Evolutionary conservation across 129 eudicot genomes (phyloP).

Genomic region (Solidago caesia): DNA sequence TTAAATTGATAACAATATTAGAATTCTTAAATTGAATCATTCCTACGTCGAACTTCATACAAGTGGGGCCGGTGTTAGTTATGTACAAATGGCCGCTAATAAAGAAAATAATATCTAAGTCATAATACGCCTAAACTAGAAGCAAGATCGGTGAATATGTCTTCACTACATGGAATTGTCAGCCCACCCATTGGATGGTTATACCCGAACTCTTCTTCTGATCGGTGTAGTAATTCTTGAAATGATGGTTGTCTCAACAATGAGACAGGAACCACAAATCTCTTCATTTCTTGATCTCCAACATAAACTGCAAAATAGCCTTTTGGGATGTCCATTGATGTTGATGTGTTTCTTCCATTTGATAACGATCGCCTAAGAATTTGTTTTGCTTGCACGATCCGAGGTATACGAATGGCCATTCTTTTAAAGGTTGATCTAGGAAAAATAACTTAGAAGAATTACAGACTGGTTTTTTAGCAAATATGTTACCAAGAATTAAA

Average conservation of each 20-base stretch:
- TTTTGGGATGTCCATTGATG: slow-evolving; percentile 30
- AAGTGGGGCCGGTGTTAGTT: too few relatives aligned
- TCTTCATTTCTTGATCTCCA: neutral
- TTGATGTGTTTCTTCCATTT: slow-evolving; percentile 1
- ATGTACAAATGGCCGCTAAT: too few relatives aligned
- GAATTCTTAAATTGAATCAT: too few relatives aligned
- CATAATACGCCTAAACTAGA: neutral
- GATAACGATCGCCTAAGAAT: slow-evolving; percentile 12
- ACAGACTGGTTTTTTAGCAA: neutral
- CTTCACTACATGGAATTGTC: neutral
- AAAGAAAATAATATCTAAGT: neutral
- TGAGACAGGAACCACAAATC: slow-evolving; percentile 3
- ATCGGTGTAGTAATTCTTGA: neutral
- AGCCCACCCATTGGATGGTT: slow-evolving; percentile 1
- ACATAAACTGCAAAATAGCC: slow-evolving; percentile 45
- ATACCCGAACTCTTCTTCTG: neutral
- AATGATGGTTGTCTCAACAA: neutral
- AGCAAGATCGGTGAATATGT: slow-evolving; percentile 9
- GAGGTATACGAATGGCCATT: slow-evolving; percentile 25
- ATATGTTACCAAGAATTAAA: neutral
- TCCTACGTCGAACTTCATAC: neutral
- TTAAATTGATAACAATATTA: too few relatives aligned
- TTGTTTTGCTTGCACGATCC: slow-evolving; percentile 22
- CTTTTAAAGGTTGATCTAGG: neutral
- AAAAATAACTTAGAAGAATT: neutral